Evolutionary conservation across 1,139 yeast species (phyloP).

Genomic region (Candida sp.): DNA sequence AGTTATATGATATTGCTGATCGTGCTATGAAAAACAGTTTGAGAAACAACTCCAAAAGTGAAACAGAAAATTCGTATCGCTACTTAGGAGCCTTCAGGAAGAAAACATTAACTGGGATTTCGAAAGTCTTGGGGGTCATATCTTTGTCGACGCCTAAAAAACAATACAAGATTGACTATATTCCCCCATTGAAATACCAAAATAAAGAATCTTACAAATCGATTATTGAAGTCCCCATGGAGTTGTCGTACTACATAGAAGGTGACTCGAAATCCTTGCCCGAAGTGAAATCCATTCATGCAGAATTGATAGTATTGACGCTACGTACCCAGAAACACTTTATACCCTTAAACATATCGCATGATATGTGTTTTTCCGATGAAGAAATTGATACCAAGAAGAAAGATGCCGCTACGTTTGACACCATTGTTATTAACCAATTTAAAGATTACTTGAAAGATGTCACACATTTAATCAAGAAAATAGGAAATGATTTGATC

Average conservation of each 20-base stretch:
- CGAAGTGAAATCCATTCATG: constrained; percentile 28
- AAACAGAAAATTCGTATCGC: constrained; percentile 26
- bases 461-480: constrained; percentile 27
- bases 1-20: constrained; percentile 26
- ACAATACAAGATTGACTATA: constrained; percentile 25
- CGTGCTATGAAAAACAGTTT: constrained; percentile 14
- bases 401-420: constrained; percentile 25
- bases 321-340: constrained; percentile 30
- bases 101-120: constrained; percentile 32
- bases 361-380: constrained; percentile 36
- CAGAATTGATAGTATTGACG: constrained; percentile 36
- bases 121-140: constrained; percentile 30
- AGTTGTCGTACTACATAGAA: constrained; percentile 28
- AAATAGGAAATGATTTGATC: constrained; percentile 32
- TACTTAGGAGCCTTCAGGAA: constrained; percentile 32
- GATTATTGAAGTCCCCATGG: constrained; percentile 31
- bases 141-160: constrained; percentile 36
- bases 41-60: constrained; percentile 12
- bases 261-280: constrained; percentile 9
- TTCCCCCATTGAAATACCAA: constrained; percentile 28
- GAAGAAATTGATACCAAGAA: constrained; percentile 18
- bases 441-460: constrained; percentile 26
- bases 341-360: constrained; percentile 41
- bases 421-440: constrained; percentile 27
- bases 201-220: constrained; percentile 13